Percentiles rank a stretch among this genome's conserved stretches.
phyloP scores from a whole-genome alignment of 2,329 filamentous ascomycete genomes.

The Cladosporium cucumerinum region DNA sequence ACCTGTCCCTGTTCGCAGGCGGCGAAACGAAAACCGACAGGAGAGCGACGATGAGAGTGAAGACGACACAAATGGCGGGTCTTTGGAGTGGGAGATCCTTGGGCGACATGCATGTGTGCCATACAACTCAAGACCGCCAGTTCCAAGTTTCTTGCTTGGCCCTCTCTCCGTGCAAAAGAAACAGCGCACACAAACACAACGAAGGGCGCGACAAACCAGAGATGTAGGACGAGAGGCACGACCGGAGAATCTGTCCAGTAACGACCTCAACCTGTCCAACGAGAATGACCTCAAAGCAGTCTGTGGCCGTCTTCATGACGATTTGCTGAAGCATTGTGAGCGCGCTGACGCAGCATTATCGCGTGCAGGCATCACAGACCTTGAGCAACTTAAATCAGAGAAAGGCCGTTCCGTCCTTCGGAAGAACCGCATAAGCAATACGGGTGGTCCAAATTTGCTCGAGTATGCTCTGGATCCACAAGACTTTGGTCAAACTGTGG shows the following conservation, averaged over 20 bases:
- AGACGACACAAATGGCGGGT: constrained; percentile 66
- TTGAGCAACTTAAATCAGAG: constrained; percentile 38
- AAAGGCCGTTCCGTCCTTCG: constrained; percentile 50
- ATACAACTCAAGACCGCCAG: constrained; percentile 67
- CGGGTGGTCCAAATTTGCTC: constrained; percentile 73
- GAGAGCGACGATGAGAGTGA: constrained; percentile 54
- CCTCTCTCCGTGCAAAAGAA: constrained; percentile 88
- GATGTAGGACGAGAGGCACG: constrained; percentile 65
- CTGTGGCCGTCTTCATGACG: constrained; percentile 69
- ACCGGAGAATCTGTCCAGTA: constrained; percentile 72
- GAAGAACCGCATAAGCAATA: constrained; percentile 61
- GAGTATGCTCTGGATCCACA: constrained; percentile 85
- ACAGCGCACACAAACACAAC: constrained; percentile 64
- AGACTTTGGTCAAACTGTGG: constrained; percentile 91
- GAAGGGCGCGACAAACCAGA: constrained; percentile 66
- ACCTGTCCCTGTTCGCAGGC: constrained; percentile 22
- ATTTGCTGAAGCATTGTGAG: constrained; percentile 49
- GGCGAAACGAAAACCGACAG: constrained; percentile 15
- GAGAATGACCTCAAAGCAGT: constrained; percentile 75
- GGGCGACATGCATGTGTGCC: constrained; percentile 75
- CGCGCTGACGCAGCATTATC: constrained; percentile 26
- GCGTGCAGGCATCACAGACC: constrained; percentile 20
- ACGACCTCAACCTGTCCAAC: constrained; percentile 71
- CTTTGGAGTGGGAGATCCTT: constrained; percentile 81
- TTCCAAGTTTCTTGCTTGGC: constrained; percentile 81